Base-by-base conservation (phyloP, 2,329 filamentous ascomycete genomes). In the Apiospora sp. region DNA sequence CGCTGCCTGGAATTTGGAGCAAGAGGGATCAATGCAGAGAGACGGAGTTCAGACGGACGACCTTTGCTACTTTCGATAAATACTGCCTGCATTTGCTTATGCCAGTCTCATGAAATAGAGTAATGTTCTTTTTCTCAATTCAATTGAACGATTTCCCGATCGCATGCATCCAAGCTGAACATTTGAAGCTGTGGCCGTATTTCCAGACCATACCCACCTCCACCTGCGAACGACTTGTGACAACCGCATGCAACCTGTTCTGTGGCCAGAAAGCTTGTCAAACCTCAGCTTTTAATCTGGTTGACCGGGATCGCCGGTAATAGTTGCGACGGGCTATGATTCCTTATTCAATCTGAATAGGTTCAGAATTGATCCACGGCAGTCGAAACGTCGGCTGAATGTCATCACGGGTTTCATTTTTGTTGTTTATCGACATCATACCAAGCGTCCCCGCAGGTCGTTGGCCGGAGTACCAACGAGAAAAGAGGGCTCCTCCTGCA, bases 361-460 rank as follows among this genome's bases (percentile, higher is more conserved):
- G 58, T 34, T 19, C 58, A 41, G 37, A 41, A 24, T 37, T 30
- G 37, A 64, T 41, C 30, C 34, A 41, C 58, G 58, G 41, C 34
- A 41, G 34, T 64, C 34, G 58, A 64, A 64, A 64, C 58, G 58
- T n/a, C 58, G 58, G 58, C 19, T 64, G 19, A 64, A 64, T 64
- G 58, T 41, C 58, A 64, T 64, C 58, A 64, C 58, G 5, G 58
- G 58, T 64, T 64, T 64, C 58, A 64, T 64, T 64, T 64, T 64
- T 22, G 58, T n/a, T 64, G 58, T 41, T 64, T 64, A 64, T 64
- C 58, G 58, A 64, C 58, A 41, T 64, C 58, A 64, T 64, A 14
- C 34, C 30, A n/a, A 34, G n/a, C 58, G 34, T 12, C 58, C 34
- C 58, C 58, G 58, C 58, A 64, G 58, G 19, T 14, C 58, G 58